Percentiles rank a stretch among this genome's conserved stretches.
These are phyloP conservation scores for Colletotrichum chrysophilum DNA, from an alignment of 2,329 filamentous ascomycete species.

Conservation along the genomic window DNA sequence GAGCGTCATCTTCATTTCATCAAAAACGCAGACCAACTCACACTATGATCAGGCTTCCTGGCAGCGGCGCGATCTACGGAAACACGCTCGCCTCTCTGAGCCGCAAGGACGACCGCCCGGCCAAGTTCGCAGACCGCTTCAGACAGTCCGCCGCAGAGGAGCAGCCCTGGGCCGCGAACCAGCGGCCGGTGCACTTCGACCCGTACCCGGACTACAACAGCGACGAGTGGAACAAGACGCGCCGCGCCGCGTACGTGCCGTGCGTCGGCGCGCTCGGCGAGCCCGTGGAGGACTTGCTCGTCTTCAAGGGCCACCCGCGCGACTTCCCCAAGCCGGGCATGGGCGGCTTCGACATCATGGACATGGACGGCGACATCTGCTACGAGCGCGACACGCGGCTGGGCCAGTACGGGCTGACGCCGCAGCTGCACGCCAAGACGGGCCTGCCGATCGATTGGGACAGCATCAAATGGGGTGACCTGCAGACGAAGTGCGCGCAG, in stretches of 20 bases:
- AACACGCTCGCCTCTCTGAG: conserved; percentile 56
- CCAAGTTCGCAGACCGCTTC: conserved; percentile 28
- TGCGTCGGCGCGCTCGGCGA: conserved; percentile 70
- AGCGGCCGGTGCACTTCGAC: conserved; percentile 62
- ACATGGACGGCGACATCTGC: conserved; percentile 68
- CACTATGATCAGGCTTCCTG: conserved; percentile 39
- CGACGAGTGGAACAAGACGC: conserved; percentile 59
- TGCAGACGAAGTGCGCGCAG: conserved; percentile 71
- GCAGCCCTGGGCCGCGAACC: conserved; percentile 39
- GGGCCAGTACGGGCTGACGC: conserved; percentile 66
- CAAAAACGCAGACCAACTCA: background rate
- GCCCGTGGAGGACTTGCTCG: conserved; percentile 64
- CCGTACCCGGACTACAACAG: conserved; percentile 77
- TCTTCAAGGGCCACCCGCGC: conserved; percentile 66
- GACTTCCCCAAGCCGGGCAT: conserved; percentile 66
- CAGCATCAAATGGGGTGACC: conserved; percentile 70
- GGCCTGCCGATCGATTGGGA: conserved; percentile 61
- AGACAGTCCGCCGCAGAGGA: conserved; percentile 20
- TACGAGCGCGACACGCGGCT: conserved; percentile 74
- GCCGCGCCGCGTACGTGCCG: conserved; percentile 63
- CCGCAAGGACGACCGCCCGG: conserved; percentile 40
- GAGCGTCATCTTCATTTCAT: conserved; percentile 12
- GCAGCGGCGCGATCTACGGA: conserved; percentile 60
- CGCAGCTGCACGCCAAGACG: conserved; percentile 49
- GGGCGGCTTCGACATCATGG: conserved; percentile 65